These are phyloP conservation scores for Cylindrotheca closterium DNA, from an alignment of 108 stramenopile species.

Conservation along the genomic window DNA sequence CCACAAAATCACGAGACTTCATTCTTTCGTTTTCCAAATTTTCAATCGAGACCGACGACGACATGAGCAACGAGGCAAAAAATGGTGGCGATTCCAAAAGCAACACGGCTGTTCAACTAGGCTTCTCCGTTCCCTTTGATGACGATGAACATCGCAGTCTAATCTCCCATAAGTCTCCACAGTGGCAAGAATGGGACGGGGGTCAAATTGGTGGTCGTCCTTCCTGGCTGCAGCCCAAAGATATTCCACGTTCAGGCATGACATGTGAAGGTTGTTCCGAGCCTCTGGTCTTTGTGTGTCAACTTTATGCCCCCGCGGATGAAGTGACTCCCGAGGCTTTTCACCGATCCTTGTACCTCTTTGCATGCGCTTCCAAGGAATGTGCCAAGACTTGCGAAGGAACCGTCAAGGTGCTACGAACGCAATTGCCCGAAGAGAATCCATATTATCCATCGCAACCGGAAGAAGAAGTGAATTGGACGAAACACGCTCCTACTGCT, in stretches of 20 bases:
- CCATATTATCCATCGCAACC: constrained; percentile 63
- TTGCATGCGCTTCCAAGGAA: constrained; percentile 58
- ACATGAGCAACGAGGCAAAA: constrained; percentile 7
- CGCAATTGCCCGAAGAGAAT: constrained; percentile 70
- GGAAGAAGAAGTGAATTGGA: constrained; percentile 56
- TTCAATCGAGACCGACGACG: not conserved
- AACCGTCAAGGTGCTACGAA: constrained; percentile 59
- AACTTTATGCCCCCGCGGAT: constrained; percentile 79
- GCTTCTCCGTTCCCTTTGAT: constrained; percentile 43
- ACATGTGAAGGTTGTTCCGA: constrained; percentile 31
- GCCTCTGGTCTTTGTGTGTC: constrained; percentile 57
- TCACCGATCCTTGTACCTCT: constrained; percentile 83
- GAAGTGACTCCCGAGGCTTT: constrained; percentile 58
- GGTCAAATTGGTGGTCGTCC: constrained; percentile 77
- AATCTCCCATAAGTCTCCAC: constrained; percentile 47
- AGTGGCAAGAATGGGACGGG: constrained; percentile 82
- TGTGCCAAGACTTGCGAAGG: constrained; percentile 2
- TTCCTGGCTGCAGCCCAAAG: constrained; percentile 77
- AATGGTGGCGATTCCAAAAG: no score
- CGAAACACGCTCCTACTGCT: constrained; percentile 46
- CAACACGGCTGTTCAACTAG: constrained; percentile 47
- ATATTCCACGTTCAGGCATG: constrained; percentile 38
- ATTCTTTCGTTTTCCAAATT: not conserved
- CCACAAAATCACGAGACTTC: no score
- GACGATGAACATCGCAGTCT: constrained; percentile 25